phyloP scores from a whole-genome alignment of 345 rosid species.

The Aquilaria malaccensis region DNA sequence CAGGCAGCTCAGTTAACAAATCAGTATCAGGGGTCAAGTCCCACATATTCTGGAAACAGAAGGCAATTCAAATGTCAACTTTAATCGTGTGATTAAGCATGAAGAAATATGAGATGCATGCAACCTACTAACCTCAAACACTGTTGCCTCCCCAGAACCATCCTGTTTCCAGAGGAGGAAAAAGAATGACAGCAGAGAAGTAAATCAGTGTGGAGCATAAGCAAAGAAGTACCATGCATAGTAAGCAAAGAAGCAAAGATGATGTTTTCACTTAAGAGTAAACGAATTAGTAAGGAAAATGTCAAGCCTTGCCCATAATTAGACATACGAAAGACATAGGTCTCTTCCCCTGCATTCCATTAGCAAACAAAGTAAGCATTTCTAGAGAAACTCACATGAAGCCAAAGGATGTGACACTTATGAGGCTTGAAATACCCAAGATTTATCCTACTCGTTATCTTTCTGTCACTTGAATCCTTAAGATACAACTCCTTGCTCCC shows the following conservation, averaged over 20 bases:
- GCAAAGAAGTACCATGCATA: constrained; percentile 13
- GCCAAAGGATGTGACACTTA: constrained; percentile 34
- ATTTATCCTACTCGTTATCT: constrained; percentile 15
- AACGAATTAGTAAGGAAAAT: no score
- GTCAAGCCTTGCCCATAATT: no score
- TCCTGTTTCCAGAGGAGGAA: constrained; percentile 35
- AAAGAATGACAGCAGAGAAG: neutral
- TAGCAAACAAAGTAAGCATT: no score
- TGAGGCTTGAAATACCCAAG: constrained; percentile 32
- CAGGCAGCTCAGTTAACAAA: constrained; percentile 47
- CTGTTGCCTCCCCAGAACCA: constrained; percentile 29
- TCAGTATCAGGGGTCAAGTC: constrained; percentile 71
- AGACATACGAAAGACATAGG: no score
- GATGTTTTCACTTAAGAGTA: no score
- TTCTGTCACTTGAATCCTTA: constrained; percentile 25
- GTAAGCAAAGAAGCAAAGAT: neutral
- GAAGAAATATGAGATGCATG: constrained; percentile 4
- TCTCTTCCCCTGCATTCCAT: no score
- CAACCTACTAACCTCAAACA: constrained; percentile 39
- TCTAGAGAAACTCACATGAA: constrained; percentile 33
- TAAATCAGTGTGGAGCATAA: no score
- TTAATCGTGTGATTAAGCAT: neutral
- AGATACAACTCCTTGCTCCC: constrained; percentile 15
- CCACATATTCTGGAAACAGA: constrained; percentile 59
- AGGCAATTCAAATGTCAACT: neutral